Conservation (phyloP, 2,329 filamentous ascomycete species). For the Mycosphaerella sp. region DNA sequence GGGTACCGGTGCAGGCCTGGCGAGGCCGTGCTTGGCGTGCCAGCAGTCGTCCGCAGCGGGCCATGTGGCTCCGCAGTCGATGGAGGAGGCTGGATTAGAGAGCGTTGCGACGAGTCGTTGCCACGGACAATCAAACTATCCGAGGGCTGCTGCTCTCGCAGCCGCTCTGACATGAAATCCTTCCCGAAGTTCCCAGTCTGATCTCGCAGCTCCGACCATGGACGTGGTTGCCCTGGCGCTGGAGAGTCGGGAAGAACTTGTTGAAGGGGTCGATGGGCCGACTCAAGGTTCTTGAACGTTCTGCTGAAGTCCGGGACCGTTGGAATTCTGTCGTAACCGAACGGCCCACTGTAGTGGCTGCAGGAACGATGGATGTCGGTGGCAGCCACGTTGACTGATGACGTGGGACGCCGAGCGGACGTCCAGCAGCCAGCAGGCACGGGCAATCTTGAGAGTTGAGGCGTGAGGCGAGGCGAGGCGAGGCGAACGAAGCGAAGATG, state of each 20-base stretch:
- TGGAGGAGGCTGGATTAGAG: conserved; percentile 9
- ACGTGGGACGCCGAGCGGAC: conserved; percentile 24
- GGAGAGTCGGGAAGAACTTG: conserved; percentile 13
- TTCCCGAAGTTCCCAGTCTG: conserved; percentile 27
- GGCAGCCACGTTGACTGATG: conserved; percentile 30
- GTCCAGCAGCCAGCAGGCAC: not conserved
- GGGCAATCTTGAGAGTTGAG: too few relatives aligned
- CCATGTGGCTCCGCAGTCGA: conserved; percentile 12
- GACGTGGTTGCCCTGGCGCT: conserved; percentile 23
- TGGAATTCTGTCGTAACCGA: conserved; percentile 11
- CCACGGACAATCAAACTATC: conserved; percentile 21
- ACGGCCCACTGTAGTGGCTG: conserved; percentile 21
- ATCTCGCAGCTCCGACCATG: conserved; percentile 30
- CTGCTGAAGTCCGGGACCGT: conserved; percentile 11
- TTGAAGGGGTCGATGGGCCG: conserved; percentile 11
- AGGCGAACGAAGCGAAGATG: too few relatives aligned
- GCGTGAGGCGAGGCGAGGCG: conserved; percentile 5
- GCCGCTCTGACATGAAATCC: conserved; percentile 34
- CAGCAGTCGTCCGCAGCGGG: conserved; percentile 6
- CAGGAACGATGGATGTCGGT: conserved; percentile 26
- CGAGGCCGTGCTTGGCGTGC: conserved; percentile 11
- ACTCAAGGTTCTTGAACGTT: conserved; percentile 9
- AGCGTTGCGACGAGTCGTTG: conserved; percentile 14
- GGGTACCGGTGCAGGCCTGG: conserved; percentile 16
- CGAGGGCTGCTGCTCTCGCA: conserved; percentile 22